phyloP scores from a whole-genome alignment of 176 grass and related monocot species.

The Carex scoparia region DNA sequence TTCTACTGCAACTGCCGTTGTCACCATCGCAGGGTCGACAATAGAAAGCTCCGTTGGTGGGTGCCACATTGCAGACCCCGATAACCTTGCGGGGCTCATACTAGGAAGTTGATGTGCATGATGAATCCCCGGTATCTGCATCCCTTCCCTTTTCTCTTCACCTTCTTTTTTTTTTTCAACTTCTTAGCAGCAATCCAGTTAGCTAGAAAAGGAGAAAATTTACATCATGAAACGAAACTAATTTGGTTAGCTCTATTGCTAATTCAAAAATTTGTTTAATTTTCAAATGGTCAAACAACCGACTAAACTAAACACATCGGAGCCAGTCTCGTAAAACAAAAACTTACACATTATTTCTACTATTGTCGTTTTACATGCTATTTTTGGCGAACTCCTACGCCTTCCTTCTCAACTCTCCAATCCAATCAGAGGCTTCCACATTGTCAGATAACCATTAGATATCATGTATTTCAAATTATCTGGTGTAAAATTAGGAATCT shows the following conservation, averaged over 20 bases:
- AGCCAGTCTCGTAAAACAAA: not conserved
- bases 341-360: conserved; percentile 8
- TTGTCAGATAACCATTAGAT: conserved; percentile 6
- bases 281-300: conserved; percentile 8
- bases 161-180: not conserved
- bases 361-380: not conserved
- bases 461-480: not conserved
- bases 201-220: conserved; percentile 8
- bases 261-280: conserved; percentile 1
- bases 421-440: not conserved
- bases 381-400: conserved; percentile 1
- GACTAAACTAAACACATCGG: conserved; percentile 10
- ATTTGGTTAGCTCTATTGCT: not conserved
- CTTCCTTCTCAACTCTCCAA: no score
- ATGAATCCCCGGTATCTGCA: not conserved
- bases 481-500: not conserved
- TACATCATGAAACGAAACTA: not conserved
- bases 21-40: not conserved
- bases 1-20: conserved; percentile 20
- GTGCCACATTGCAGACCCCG: not conserved
- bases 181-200: not conserved
- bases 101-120: not conserved
- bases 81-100: conserved; percentile 6
- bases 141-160: not conserved
- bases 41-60: not conserved